A percentile compares a stretch with the other conserved stretches of the same genome.
Conservation (phyloP, 2,329 filamentous ascomycete genomes). For the Fusarium armeniacum region DNA sequence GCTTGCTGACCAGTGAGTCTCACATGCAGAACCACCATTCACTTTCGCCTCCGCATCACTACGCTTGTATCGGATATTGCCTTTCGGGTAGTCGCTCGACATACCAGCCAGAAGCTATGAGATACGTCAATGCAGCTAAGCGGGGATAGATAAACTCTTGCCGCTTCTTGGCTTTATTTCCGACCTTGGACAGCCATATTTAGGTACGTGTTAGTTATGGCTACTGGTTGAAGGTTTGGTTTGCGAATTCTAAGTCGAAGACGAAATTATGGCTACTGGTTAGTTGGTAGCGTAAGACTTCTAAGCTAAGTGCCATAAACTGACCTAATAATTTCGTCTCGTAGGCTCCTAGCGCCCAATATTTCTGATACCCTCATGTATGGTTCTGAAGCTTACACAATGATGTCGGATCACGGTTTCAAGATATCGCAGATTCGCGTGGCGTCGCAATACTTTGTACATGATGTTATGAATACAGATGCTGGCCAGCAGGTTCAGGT, state of each 20-base stretch:
- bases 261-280: too few species aligned
- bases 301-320: too few species aligned
- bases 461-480: constrained; percentile 13
- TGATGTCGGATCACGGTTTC: not conserved
- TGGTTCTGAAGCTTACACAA: not conserved
- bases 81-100: constrained; percentile 15
- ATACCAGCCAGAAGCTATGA: constrained; percentile 10
- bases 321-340: too few species aligned
- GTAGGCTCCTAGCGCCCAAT: too few species aligned
- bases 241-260: too few species aligned
- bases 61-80: constrained; percentile 12
- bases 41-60: constrained; percentile 9
- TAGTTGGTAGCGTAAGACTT: too few species aligned
- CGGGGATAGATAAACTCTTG: constrained; percentile 1
- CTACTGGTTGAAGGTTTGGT: too few species aligned
- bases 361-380: too few species aligned
- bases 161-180: constrained; percentile 16
- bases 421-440: constrained; percentile 3
- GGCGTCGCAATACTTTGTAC: constrained; percentile 2
- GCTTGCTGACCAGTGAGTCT: constrained; percentile 24
- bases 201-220: too few species aligned
- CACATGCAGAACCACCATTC: constrained; percentile 26
- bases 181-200: constrained; percentile 22
- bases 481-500: not conserved
- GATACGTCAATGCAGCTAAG: constrained; percentile 17